Evolutionary conservation across 225 moss, liverwort and hornwort genomes (phyloP), one percentile per base, ranked within the genome.

Genomic region (Polytrichum commune): DNA sequence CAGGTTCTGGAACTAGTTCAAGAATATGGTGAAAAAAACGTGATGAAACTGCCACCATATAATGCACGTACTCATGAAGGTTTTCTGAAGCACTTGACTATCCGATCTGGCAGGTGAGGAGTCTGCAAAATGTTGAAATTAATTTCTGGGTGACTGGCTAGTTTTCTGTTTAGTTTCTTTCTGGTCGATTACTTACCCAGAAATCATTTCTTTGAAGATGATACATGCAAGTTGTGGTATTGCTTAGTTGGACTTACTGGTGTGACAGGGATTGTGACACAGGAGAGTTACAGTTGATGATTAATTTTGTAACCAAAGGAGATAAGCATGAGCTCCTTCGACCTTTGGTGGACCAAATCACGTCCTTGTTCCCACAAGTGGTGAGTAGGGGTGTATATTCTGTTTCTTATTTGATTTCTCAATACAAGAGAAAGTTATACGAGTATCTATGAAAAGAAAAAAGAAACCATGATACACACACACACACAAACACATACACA

Each of bases 41-140:
- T 80, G 28, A 75, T 79, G 25, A 85, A 86, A 57, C 73, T 95
- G 80, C 79, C 90, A 57, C 90, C 98, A 3, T 98, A 95, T 67
- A 77, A 95, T 83, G 87, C 80, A 24, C 74, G 84, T 54, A 82
- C 85, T 8, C 88, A 98, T 76, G 86, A 90, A 71, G 98, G 98
- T 69, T 98, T 79, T 69, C 90, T 98, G 23, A 90, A 86, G 80
- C 98, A 98, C 84, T 85, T 98, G 19, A 93, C 83, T 78, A 91
- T 98, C 24, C 92, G 98, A 28, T 87, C 93, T 73, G 98, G 98
- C 84, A 98, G 95, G 98, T 98, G 77, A 83, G 76, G 69, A 25
- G 33, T 27, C 46, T 27, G n/a, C 62, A 58, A 58, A 24, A 58
- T 58, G 46, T 46, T 46, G 46, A 46, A 46, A 16, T 46, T 46